Conservation (phyloP, 2,329 filamentous ascomycete species). For the Aspergillus ochraceoroseus region DNA sequence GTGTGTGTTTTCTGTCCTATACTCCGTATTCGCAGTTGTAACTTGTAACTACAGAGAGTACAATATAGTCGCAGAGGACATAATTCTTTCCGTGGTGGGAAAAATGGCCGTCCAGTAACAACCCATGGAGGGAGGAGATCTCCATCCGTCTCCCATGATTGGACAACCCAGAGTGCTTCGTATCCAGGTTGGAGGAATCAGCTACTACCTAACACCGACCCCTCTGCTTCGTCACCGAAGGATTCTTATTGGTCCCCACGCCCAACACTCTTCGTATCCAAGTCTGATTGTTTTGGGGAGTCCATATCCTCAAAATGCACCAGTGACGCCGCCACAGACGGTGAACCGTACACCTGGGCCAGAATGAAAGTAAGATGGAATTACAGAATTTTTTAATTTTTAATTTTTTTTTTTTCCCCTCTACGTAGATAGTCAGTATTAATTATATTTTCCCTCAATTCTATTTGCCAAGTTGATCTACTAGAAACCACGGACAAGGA, state of each 20-base stretch:
- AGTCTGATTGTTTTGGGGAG: constrained; percentile 1
- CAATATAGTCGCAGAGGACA: no score
- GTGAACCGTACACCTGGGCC: constrained; percentile 19
- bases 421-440: neutral
- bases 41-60: no score
- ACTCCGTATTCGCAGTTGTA: no score
- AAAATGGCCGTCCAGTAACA: neutral
- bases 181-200: constrained; percentile 1
- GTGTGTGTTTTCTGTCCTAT: no score
- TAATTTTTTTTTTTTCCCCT: constrained; percentile 6
- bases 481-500: no score
- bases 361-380: constrained; percentile 5
- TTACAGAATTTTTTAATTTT: neutral
- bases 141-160: neutral
- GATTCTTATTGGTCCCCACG: constrained; percentile 7
- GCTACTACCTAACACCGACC: no score
- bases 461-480: constrained; percentile 4
- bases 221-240: constrained; percentile 7
- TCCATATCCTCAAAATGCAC: constrained; percentile 8
- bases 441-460: neutral
- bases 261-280: constrained; percentile 7
- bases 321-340: constrained; percentile 13
- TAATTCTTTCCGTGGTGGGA: no score
- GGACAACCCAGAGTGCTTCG: neutral
- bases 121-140: constrained; percentile 1